Base-by-base conservation (phyloP, 2,329 filamentous ascomycete genomes). In the Alternaria ventricosa region DNA sequence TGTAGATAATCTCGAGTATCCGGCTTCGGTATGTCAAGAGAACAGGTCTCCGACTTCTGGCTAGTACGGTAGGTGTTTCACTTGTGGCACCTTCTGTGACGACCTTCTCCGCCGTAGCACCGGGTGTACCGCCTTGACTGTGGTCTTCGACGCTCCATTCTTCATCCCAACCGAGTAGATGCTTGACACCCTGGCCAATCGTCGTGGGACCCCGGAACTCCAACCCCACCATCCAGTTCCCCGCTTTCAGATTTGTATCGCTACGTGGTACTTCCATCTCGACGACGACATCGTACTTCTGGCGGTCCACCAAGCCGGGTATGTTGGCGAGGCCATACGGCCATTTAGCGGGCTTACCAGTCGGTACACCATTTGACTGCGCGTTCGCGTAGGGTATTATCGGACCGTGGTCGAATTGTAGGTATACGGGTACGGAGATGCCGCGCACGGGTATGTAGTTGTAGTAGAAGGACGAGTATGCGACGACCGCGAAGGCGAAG, bases 191-290 rank as follows among this genome's bases (percentile, higher is more conserved):
- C 3, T 55, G 56, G 2, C 62, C 65, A 0, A 61, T 51, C 3
- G 57, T 57, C 3, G 60, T 54, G 0, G 75, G 73, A 0, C 73
- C 79, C 54, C 92, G 85, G 55, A 97, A 87, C 64, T 89, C 87
- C 15, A 97, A 82, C 50, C 92, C 90, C 18, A 98, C 83, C 96
- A 99, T 99, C 84, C 97, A 98, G 82, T 98, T 98, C 27, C 96
- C 96, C 13, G 87, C 87, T 3, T 87, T 87, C 22, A 92, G 81
- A 74, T 99, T 99, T 2, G 85, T 81, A 0, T 88, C 89, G 3
- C 93, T 96, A 44, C 90, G 89, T 18, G 96, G 96, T 66, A 99
- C 84, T 4, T 87, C 86, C 30, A 99, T 85, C 22, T 88, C 84
- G 2, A 98, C 85, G 6, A 87, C 86, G 45, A 99, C 87, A 78